Evolutionary conservation across 179 eudicot genomes (phyloP).

Genomic region (Corrigiola litoralis): DNA sequence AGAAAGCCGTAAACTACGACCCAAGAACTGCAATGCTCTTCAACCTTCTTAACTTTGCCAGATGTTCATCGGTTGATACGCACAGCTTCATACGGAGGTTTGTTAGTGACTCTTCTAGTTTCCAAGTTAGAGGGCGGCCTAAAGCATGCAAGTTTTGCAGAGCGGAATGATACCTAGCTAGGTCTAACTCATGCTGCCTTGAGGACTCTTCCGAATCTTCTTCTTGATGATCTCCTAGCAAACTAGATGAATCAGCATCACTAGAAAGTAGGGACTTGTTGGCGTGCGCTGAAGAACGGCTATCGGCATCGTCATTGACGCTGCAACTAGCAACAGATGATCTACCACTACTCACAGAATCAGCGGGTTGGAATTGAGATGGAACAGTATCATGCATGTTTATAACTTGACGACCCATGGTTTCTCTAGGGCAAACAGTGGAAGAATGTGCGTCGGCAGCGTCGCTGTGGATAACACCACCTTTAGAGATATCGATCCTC

Average conservation of each 20-base stretch:
- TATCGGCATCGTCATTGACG: slow-evolving; percentile 26
- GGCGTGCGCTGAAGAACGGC: slow-evolving; percentile 26
- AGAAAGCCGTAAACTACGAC: too few species aligned
- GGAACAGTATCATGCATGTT: too few species aligned
- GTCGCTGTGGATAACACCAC: too few species aligned
- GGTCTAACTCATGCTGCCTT: slow-evolving; percentile 45
- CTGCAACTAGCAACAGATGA: slow-evolving; percentile 64
- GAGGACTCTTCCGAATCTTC: slow-evolving; percentile 18
- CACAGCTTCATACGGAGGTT: slow-evolving; percentile 48
- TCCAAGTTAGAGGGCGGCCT: slow-evolving; percentile 69
- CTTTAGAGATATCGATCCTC: too few species aligned
- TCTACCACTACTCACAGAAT: slow-evolving; percentile 14
- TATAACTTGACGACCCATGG: too few species aligned
- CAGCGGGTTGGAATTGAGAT: too few species aligned
- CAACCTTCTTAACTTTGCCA: slow-evolving; percentile 47
- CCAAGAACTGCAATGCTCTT: slow-evolving; percentile 13
- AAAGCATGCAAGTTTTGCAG: slow-evolving; percentile 50
- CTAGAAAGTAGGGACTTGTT: slow-evolving; percentile 35
- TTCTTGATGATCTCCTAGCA: slow-evolving; percentile 25
- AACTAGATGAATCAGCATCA: slow-evolving; percentile 43
- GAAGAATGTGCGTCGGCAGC: too few species aligned
- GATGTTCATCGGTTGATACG: slow-evolving; percentile 67
- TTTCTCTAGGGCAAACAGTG: too few species aligned
- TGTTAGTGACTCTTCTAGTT: slow-evolving; percentile 51
- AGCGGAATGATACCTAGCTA: slow-evolving; percentile 42